Percentiles rank a stretch among this genome's conserved stretches.
Evolutionary conservation across 495 filamentous ascomycete genomes (phyloP).

Genomic region (Tuber umbilicatum): DNA sequence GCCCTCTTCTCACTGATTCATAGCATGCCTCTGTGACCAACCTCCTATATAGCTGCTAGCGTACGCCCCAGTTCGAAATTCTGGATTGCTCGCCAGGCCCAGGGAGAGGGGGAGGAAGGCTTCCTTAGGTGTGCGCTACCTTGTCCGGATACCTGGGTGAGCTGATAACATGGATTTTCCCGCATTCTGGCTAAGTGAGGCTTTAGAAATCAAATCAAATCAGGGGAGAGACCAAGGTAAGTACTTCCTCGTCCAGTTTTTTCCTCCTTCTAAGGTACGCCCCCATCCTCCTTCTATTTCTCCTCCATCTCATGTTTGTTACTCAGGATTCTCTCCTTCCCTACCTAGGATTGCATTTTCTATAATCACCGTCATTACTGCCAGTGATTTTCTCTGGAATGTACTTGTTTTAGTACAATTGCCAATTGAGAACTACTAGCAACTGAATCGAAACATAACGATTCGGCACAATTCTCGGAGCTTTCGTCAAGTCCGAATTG

Average conservation of each 20-base stretch:
- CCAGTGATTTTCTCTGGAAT: background rate
- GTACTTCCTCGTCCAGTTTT: slow-evolving; percentile 27
- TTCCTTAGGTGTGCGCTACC: background rate
- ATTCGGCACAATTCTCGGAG: background rate
- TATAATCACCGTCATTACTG: background rate
- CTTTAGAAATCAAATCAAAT: slow-evolving; percentile 24
- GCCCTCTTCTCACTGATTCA: background rate
- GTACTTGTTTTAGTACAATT: background rate
- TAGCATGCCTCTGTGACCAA: background rate
- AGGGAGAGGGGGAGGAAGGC: background rate
- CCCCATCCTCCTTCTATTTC: background rate
- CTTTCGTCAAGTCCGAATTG: background rate
- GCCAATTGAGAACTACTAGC: background rate
- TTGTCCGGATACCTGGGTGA: slow-evolving; percentile 4
- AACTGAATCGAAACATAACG: background rate
- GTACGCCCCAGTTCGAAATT: background rate
- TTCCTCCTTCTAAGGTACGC: background rate
- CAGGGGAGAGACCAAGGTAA: slow-evolving; percentile 21
- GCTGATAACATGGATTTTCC: slow-evolving; percentile 17
- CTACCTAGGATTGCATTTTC: background rate
- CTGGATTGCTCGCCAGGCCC: background rate
- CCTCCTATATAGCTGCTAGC: background rate
- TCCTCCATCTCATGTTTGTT: background rate
- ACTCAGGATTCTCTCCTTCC: background rate
- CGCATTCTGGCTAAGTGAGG: slow-evolving; percentile 15